Conservation (phyloP, 768 basidiomycete genomes). For the Tephrocybe sp. region DNA sequence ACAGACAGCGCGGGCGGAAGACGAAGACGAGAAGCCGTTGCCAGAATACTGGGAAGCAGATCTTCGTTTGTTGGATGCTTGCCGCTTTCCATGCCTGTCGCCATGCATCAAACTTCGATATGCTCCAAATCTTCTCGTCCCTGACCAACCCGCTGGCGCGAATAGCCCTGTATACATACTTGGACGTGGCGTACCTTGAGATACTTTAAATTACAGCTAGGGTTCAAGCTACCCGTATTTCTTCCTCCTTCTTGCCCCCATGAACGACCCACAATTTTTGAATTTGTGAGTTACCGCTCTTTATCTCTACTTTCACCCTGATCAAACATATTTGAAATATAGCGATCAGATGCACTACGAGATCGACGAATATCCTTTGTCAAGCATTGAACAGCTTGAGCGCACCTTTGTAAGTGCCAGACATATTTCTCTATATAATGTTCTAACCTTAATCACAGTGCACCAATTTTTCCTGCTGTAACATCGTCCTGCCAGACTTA, state of each 20-base stretch:
- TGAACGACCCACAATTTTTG: slow-evolving; percentile 8
- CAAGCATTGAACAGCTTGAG: slow-evolving; percentile 14
- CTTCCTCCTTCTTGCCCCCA: neutral
- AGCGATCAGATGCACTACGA: slow-evolving; percentile 2
- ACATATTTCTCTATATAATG: neutral
- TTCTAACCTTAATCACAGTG: slow-evolving; percentile 11
- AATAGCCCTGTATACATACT: slow-evolving; percentile 6
- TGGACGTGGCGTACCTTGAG: slow-evolving; percentile 10
- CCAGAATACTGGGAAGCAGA: neutral
- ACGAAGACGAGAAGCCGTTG: neutral
- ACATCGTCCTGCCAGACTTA: slow-evolving; percentile 37
- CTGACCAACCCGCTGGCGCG: slow-evolving; percentile 10
- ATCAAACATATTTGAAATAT: too few species aligned
- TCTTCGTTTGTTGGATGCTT: slow-evolving; percentile 4
- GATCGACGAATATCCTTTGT: slow-evolving; percentile 8
- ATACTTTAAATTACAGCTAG: slow-evolving; percentile 3
- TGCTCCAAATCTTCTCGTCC: slow-evolving; percentile 5
- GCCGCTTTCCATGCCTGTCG: slow-evolving; percentile 13
- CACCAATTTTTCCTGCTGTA: slow-evolving; percentile 44
- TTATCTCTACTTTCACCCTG: too few species aligned
- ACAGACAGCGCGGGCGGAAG: slow-evolving; percentile 7
- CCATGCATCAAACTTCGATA: slow-evolving; percentile 17
- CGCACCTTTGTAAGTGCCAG: slow-evolving; percentile 18
- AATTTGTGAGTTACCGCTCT: slow-evolving; percentile 2
- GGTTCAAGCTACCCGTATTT: neutral